A percentile compares a stretch with the other conserved stretches of the same genome.
Conservation (phyloP, 2,329 filamentous ascomycete species). For the Fusarium sp. region DNA sequence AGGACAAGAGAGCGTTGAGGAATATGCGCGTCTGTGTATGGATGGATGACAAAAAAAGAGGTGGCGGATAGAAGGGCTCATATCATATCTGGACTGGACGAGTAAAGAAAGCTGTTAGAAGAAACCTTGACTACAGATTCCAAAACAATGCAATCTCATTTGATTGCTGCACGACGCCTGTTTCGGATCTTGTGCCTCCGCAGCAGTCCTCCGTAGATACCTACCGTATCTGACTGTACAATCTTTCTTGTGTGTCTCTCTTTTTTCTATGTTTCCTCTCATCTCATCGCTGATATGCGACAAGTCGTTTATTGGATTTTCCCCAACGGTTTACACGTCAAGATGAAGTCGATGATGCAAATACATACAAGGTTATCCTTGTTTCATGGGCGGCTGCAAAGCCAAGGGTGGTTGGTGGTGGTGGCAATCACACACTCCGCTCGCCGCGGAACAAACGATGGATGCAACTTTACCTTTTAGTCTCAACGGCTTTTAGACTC, state of each 20-base stretch:
- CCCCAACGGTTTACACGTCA: conserved; percentile 9
- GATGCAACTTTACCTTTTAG: conserved; percentile 22
- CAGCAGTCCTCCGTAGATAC: background rate
- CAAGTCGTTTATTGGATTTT: background rate
- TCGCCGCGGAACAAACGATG: conserved; percentile 31
- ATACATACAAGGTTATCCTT: conserved; percentile 24
- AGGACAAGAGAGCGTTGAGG: conserved; percentile 15
- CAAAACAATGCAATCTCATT: conserved; percentile 6
- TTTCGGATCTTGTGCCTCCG: conserved; percentile 2
- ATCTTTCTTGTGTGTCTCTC: background rate
- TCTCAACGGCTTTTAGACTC: conserved; percentile 8
- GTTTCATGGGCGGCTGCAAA: conserved; percentile 23
- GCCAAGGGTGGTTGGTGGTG: background rate
- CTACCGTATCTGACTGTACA: background rate
- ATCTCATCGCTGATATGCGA: conserved; percentile 1
- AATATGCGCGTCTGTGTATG: conserved; percentile 1
- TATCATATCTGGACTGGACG: conserved; percentile 5
- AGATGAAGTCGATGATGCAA: conserved; percentile 26
- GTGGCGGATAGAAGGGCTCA: conserved; percentile 12
- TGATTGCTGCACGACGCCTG: conserved; percentile 9
- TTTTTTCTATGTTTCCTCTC: background rate
- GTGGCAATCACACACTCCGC: conserved; percentile 18
- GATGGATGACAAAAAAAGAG: background rate
- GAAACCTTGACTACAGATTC: conserved; percentile 12
- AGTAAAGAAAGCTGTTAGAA: conserved; percentile 18